These are phyloP conservation scores for Calonectria leucothoes DNA, from an alignment of 2,329 filamentous ascomycete species.

Conservation along the genomic window DNA sequence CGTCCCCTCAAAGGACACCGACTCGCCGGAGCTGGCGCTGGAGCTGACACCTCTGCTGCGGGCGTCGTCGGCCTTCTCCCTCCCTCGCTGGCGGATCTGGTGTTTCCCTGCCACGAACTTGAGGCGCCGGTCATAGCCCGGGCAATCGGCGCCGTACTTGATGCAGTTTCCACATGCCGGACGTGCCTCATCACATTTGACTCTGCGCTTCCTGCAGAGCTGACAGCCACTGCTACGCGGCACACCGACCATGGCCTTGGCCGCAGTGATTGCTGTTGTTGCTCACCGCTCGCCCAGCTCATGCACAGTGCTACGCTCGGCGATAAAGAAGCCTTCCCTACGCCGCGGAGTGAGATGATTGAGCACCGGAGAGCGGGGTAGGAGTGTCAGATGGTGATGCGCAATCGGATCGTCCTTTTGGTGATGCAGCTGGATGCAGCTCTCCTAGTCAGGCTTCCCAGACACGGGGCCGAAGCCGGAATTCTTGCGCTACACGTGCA, in stretches of 20 bases:
- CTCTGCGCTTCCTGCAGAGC: conserved; percentile 53
- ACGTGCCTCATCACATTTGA: conserved; percentile 59
- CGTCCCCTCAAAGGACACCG: conserved; percentile 18
- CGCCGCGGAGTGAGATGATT: not conserved
- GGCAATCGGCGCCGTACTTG: conserved; percentile 51
- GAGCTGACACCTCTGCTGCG: conserved; percentile 9
- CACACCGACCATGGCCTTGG: conserved; percentile 51
- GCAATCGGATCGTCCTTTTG: not conserved
- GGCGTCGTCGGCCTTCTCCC: conserved; percentile 15
- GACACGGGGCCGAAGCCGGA: conserved; percentile 5
- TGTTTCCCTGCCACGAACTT: conserved; percentile 57
- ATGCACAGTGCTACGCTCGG: conserved; percentile 34
- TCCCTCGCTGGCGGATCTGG: conserved; percentile 46
- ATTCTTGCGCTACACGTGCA: conserved; percentile 5
- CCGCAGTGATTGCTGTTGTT: not conserved
- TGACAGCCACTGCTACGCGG: conserved; percentile 52
- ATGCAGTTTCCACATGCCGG: conserved; percentile 55
- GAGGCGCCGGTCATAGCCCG: conserved; percentile 51
- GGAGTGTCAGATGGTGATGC: conserved; percentile 5
- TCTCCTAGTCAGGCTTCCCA: conserved; percentile 3
- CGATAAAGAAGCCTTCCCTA: conserved; percentile 32
- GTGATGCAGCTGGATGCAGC: not conserved
- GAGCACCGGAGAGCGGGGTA: conserved; percentile 17
- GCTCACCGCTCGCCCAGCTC: conserved; percentile 41
- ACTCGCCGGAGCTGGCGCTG: conserved; percentile 25